Evolutionary conservation across 805 yeast species (phyloP).

Genomic region (Saccharomyces paradoxus): DNA sequence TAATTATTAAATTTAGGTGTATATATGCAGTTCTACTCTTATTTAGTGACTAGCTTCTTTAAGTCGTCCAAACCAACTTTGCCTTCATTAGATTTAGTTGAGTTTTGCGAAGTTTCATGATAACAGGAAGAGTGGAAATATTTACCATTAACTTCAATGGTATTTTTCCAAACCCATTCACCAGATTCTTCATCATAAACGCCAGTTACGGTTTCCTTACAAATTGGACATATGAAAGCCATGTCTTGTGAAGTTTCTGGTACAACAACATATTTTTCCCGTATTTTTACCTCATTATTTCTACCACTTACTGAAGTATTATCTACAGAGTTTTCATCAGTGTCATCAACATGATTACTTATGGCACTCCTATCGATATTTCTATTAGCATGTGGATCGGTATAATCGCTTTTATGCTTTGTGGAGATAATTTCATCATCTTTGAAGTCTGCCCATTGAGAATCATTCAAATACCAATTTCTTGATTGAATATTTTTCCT

Average conservation of each 20-base stretch:
- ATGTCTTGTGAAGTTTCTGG: slow-evolving; percentile 58
- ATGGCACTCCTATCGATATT: neutral
- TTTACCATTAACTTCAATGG: slow-evolving; percentile 42
- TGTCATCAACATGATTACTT: slow-evolving; percentile 1
- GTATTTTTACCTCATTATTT: slow-evolving; percentile 29
- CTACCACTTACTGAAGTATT: slow-evolving; percentile 4
- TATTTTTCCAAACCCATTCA: slow-evolving; percentile 76
- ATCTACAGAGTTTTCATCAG: slow-evolving; percentile 1
- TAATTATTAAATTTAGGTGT: neutral
- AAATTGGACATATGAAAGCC: slow-evolving; percentile 55
- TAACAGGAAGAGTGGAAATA: slow-evolving; percentile 63
- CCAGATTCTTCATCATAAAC: slow-evolving; percentile 65
- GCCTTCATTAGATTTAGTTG: slow-evolving; percentile 10
- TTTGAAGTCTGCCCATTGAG: slow-evolving; percentile 64
- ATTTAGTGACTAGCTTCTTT: slow-evolving; percentile 12
- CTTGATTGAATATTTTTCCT: slow-evolving; percentile 54
- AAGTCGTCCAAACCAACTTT: slow-evolving; percentile 17
- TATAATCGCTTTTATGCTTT: slow-evolving; percentile 8
- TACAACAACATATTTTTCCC: slow-evolving; percentile 48
- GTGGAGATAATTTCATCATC: slow-evolving; percentile 54
- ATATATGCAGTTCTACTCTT: neutral
- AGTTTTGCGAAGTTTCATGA: slow-evolving; percentile 42
- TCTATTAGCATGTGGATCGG: slow-evolving; percentile 7
- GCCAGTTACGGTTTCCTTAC: slow-evolving; percentile 58
- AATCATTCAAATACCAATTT: slow-evolving; percentile 70